These are phyloP conservation scores for Nyctanthes arbortristis DNA, from an alignment of 257 asterid species.

Conservation along the genomic window DNA sequence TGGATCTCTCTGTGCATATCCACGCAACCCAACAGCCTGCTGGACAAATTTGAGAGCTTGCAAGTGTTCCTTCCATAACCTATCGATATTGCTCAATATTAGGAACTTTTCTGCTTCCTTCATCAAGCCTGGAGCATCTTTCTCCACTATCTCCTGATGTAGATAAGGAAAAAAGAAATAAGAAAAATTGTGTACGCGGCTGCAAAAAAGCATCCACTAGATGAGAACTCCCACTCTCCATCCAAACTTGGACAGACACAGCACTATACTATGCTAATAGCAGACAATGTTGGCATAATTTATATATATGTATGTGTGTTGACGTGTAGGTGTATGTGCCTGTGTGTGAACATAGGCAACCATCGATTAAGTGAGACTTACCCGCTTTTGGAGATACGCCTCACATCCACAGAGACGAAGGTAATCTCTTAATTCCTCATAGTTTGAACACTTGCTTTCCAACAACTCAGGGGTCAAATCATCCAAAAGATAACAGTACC, in stretches of 20 bases:
- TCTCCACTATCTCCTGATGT: constrained; percentile 83
- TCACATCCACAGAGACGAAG: constrained; percentile 72
- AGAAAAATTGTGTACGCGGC: not conserved
- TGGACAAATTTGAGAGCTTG: constrained; percentile 98
- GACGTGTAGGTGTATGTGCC: too few species aligned
- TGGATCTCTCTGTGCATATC: constrained; percentile 99
- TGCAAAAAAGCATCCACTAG: not conserved
- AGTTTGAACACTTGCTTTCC: constrained; percentile 45
- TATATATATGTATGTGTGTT: too few species aligned
- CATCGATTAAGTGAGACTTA: constrained; percentile 31
- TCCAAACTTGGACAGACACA: not conserved
- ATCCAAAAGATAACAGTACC: constrained; percentile 70
- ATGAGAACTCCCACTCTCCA: not conserved
- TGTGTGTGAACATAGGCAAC: constrained; percentile 4
- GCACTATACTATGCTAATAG: not conserved
- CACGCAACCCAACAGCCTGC: constrained; percentile 97
- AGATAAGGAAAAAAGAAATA: constrained; percentile 1
- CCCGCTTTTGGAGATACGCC: constrained; percentile 88
- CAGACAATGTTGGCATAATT: too few species aligned
- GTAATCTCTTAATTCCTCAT: constrained; percentile 53
- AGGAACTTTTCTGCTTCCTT: constrained; percentile 95
- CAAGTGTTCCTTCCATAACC: constrained; percentile 98
- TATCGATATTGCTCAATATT: constrained; percentile 89
- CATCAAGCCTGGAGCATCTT: constrained; percentile 94
- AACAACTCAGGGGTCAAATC: constrained; percentile 59